Conservation (phyloP, 208 protist genomes). For the Acanthamoeba royreba region DNA sequence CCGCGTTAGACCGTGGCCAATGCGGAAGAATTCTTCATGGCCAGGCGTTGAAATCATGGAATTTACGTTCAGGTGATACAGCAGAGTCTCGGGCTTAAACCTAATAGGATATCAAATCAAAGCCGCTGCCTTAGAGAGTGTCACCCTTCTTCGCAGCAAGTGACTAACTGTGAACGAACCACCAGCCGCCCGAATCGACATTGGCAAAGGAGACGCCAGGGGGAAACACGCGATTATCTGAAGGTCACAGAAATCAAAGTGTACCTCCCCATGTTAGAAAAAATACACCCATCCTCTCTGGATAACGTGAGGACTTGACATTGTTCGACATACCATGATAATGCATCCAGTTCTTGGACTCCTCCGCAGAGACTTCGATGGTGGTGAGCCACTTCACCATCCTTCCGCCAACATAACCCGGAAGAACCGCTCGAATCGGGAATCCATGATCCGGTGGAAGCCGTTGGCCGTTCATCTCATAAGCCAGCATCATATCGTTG, state of each 20-base stretch:
- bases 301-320: not conserved
- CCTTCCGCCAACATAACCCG: conserved; percentile 12
- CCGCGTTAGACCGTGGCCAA: not conserved
- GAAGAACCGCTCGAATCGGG: not conserved
- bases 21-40: conserved; percentile 66
- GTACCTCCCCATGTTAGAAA: not conserved
- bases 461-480: conserved; percentile 83
- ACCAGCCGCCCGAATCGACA: conserved; percentile 62
- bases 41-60: conserved; percentile 52
- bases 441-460: conserved; percentile 79
- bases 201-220: conserved; percentile 55
- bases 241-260: not conserved
- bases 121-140: too few species aligned
- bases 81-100: not conserved
- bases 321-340: not conserved
- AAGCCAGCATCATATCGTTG: conserved; percentile 82
- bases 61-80: conserved; percentile 81
- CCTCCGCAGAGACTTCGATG: conserved; percentile 78
- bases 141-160: too few species aligned
- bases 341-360: conserved; percentile 76
- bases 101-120: too few species aligned
- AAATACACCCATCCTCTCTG: not conserved
- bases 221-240: not conserved
- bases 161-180: too few species aligned
- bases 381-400: conserved; percentile 75